Base-by-base conservation (phyloP, 1,284 basidiomycete genomes). In the Heliocybe sulcata region DNA sequence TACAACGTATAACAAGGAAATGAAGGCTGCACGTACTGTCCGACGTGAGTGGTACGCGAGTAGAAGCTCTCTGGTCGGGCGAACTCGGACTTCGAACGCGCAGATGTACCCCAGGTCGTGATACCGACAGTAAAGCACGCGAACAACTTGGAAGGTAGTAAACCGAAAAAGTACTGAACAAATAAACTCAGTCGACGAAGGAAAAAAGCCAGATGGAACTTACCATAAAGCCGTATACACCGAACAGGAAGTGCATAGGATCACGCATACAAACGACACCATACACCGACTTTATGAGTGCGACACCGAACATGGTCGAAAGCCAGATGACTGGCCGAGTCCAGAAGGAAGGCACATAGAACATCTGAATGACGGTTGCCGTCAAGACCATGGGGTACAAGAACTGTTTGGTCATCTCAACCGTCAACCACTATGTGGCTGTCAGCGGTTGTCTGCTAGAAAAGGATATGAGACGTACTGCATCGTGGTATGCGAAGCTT, bases 61-160 rank as follows among this genome's bases (percentile, higher is more conserved):
- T 54, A 38, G 55, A 63, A 59, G 25, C 56, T 55, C 51, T 63
- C 62, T 10, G 61, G 58, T 6, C 58, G 58, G 19, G 58, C 53
- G 38, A 62, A 56, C 47, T 63, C 62, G 4, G 58, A 57, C 26
- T 57, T 55, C 4, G 62, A 58, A 20, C 62, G 58, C 16, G 62
- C 62, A 9, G 62, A 63, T 2, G 62, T 63, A 26, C 62, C 61
- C 62, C 62, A 63, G 29, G 56, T 62, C 20, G 57, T 62, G 45
- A 56, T 51, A 33, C 57, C 53, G 1, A 62, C 58, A 16, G 62
- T 63, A 55, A 60, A 54, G 26, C 58, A 56, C 1, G 62, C 62
- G 51, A 56, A 63, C 8, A 62, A 26, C 51, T 61, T 59, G n/a
- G 62, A 59, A 1, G 62, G 62, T 22, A 63, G 48, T 23, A 63